A percentile compares a stretch with the other conserved stretches of the same genome.
Evolutionary conservation across 495 filamentous ascomycete species (phyloP).

Genomic region (Penicillium subrubescens): DNA sequence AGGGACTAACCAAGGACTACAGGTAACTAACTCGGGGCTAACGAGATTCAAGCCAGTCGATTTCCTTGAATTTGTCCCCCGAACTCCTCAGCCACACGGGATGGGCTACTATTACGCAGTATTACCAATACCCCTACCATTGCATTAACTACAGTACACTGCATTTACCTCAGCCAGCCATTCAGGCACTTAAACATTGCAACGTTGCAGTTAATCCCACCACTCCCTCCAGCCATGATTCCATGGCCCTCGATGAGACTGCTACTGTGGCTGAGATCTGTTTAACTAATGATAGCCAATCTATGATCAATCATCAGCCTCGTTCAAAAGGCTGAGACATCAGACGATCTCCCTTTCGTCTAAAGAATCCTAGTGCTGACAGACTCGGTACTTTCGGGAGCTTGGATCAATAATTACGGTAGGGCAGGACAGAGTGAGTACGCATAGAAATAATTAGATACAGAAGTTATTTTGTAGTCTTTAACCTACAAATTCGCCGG

Average conservation of each 20-base stretch:
- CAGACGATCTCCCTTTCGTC: not conserved
- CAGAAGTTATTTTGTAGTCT: too few species aligned
- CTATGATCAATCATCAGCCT: not conserved
- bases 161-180: not conserved
- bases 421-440: not conserved
- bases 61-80: not conserved
- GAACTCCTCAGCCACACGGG: not conserved
- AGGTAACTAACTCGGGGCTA: not conserved
- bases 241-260: not conserved
- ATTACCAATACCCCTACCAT: not conserved
- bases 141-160: not conserved
- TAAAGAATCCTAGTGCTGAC: not conserved
- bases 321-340: not conserved
- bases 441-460: too few species aligned
- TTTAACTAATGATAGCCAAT: not conserved
- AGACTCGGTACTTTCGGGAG: not conserved
- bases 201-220: not conserved
- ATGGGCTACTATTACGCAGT: not conserved
- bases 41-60: not conserved
- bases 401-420: not conserved
- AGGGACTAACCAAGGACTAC: not conserved
- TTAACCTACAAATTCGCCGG: constrained; percentile 39
- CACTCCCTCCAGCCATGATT: too few species aligned
- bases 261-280: not conserved
- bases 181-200: not conserved